Evolutionary conservation across 768 basidiomycete species (phyloP).

Genomic region (Russula sp.): DNA sequence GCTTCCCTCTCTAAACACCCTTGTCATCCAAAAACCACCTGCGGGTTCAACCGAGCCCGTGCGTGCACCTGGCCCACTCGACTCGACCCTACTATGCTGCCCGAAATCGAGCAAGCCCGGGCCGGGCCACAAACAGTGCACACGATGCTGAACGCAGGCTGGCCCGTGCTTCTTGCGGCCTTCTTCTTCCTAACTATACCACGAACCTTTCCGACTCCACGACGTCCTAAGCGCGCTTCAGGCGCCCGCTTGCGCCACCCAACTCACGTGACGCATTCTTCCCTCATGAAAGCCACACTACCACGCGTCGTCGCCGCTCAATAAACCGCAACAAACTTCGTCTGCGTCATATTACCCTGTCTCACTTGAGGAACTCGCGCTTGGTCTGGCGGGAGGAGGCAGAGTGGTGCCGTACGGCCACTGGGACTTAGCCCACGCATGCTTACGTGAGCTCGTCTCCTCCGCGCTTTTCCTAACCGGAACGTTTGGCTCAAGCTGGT

Average conservation of each 20-base stretch:
- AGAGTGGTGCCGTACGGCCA: constrained; percentile 42
- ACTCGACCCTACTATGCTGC: constrained; percentile 54
- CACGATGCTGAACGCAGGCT: constrained; percentile 80
- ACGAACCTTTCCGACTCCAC: constrained; percentile 91
- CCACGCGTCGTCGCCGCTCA: constrained; percentile 85
- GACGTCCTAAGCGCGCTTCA: constrained; percentile 84
- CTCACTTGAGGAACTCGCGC: constrained; percentile 62
- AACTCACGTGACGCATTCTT: constrained; percentile 95
- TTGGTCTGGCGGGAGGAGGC: constrained; percentile 37
- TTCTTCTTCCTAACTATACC: constrained; percentile 83
- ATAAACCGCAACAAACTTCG: no score
- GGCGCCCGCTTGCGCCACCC: constrained; percentile 69
- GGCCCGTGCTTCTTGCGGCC: constrained; percentile 91
- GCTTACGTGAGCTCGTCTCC: constrained; percentile 76
- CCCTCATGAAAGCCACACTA: no score
- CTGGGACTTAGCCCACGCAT: constrained; percentile 87
- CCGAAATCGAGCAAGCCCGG: constrained; percentile 53
- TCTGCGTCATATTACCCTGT: no score
- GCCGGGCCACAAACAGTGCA: constrained; percentile 60
- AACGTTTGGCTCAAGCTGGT: constrained; percentile 89
- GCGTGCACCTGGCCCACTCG: constrained; percentile 71
- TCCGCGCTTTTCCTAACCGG: constrained; percentile 80
- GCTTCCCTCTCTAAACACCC: constrained; percentile 68
- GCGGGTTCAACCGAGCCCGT: constrained; percentile 60
- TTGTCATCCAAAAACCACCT: constrained; percentile 62